Evolutionary conservation across 371 early-diverging fungal genomes (phyloP), one percentile per base, ranked within the genome.

Genomic region (Umbelopsis sp.): DNA sequence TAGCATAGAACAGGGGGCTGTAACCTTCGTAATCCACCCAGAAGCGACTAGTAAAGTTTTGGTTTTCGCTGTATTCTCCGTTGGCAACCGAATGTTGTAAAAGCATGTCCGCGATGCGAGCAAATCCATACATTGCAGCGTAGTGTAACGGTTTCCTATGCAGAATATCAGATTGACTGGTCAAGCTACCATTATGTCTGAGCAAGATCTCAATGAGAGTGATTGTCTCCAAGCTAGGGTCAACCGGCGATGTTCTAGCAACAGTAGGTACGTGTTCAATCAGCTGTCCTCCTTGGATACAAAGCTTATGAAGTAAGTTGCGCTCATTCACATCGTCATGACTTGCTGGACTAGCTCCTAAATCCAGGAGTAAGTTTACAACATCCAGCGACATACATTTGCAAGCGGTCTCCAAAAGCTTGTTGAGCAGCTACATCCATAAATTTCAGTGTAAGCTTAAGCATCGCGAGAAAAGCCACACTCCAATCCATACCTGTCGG

Each of bases 101-200:
- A 8, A 91, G 74, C 0, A 80, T 48, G 11, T 71, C 65, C 2
- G 87, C 82, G 7, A 86, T 76, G 20, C 74, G 72, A 14, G 85
- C 66, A 44, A 76, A 76, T 29, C 87, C 86, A 11, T 86, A 76
- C 75, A 89, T 81, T 10, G 87, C 87, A 3, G 91, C 88, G 65
- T 92, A 92, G 64, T 93, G 93, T 45, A 92, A 69, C 0, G 93
- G 89, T 1, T 86, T 79, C 44, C 91, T 80, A 5, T 91, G 91
- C 65, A 84, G 77, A 67, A 87, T 87, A 70, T 92, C 93, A 6
- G 68, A 69, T 51, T 78, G 80, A 16, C 45, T 44, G 12, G 80
- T 51, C 18, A 78, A 22, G 1, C 51, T 68, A 12, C 80, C 74
- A 20, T 67, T 75, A 14, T 76, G 29, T 0, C 68, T 48, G 1